These are phyloP conservation scores for Hanseniaspora lindneri DNA, from an alignment of 805 yeast genomes.

Conservation along the genomic window DNA sequence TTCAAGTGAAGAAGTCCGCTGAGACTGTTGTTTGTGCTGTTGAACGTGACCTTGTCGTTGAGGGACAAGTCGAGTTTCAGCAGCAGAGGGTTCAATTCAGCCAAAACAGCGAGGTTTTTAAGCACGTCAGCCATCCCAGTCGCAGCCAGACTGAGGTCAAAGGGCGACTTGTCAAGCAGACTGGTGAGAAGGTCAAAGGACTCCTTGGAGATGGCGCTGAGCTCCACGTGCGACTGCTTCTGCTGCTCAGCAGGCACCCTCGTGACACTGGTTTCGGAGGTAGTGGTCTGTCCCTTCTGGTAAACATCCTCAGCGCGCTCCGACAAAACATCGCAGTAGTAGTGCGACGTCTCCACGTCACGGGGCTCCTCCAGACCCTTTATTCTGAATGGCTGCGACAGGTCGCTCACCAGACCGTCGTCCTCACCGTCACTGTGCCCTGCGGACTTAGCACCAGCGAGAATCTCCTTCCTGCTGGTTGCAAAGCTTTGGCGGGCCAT, in stretches of 20 bases:
- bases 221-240: too few species aligned
- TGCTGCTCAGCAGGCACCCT: too few species aligned
- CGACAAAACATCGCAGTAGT: too few species aligned
- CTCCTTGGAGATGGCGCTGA: neutral
- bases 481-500: neutral
- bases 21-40: neutral
- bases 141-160: slow-evolving; percentile 1
- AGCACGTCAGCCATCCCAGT: slow-evolving; percentile 1
- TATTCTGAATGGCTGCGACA: slow-evolving; percentile 10
- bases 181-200: slow-evolving; percentile 7
- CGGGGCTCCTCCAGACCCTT: neutral
- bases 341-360: too few species aligned
- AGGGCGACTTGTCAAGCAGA: slow-evolving; percentile 3
- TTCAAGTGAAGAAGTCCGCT: slow-evolving; percentile 4
- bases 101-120: slow-evolving; percentile 3
- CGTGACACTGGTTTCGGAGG: too few species aligned
- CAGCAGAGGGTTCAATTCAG: slow-evolving; percentile 11
- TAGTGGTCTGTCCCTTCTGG: too few species aligned
- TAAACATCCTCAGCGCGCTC: too few species aligned
- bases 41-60: neutral
- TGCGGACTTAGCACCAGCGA: too few species aligned
- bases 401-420: slow-evolving; percentile 3
- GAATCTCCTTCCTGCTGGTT: slow-evolving; percentile 4
- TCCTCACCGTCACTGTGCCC: neutral
- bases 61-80: slow-evolving; percentile 6